Conservation (phyloP, 1,284 basidiomycete species). For the Ustilago hordei region DNA sequence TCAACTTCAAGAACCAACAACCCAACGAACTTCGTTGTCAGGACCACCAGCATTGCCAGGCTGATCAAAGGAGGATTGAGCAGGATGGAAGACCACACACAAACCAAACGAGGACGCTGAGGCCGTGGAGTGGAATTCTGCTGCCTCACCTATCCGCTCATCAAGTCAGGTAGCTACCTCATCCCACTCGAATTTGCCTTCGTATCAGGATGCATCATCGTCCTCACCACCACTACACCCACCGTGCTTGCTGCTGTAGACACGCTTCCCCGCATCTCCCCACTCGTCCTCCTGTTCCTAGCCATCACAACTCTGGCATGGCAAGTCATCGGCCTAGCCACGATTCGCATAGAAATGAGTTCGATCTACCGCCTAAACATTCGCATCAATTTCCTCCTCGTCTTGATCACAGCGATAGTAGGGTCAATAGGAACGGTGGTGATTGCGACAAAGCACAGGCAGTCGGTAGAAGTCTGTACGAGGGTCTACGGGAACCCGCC, state of each 20-base stretch:
- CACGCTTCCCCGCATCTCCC: conserved; percentile 27
- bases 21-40: background rate
- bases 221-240: conserved; percentile 41
- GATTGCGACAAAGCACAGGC: conserved; percentile 36
- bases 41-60: no score
- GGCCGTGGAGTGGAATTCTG: conserved; percentile 45
- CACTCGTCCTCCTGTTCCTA: conserved; percentile 32
- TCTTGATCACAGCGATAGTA: conserved; percentile 25
- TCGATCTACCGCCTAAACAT: conserved; percentile 49
- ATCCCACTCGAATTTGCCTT: conserved; percentile 50
- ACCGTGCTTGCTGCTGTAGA: conserved; percentile 47
- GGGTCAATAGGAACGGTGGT: conserved; percentile 34
- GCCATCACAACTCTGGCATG: conserved; percentile 29
- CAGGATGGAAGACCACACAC: conserved; percentile 9
- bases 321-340: conserved; percentile 47
- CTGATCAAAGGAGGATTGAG: background rate
- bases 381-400: conserved; percentile 48
- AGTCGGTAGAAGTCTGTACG: conserved; percentile 38
- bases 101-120: background rate
- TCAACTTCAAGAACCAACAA: background rate
- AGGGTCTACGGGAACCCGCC: conserved; percentile 50
- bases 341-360: conserved; percentile 38
- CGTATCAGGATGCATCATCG: conserved; percentile 43
- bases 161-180: conserved; percentile 53
- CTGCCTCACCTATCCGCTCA: conserved; percentile 48